phyloP scores from a whole-genome alignment of 306 rosid species.

The Sindora glabra region DNA sequence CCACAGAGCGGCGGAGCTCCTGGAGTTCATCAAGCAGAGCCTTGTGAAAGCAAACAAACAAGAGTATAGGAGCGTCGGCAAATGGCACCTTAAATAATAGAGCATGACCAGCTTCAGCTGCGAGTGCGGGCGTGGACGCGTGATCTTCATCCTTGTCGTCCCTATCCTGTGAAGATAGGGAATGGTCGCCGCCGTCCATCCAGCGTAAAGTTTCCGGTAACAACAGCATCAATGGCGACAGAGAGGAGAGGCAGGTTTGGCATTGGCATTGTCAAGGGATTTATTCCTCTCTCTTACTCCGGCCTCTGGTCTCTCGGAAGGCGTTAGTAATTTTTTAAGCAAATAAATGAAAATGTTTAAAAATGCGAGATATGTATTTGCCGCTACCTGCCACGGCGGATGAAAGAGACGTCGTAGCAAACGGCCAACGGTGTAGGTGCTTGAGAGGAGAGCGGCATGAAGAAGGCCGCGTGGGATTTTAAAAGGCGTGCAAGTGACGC shows the following conservation, averaged over 20 bases:
- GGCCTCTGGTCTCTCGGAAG: not conserved
- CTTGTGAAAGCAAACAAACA: slow-evolving; percentile 62
- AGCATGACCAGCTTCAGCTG: slow-evolving; percentile 9
- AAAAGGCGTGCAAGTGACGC: too few relatives aligned
- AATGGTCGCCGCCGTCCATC: slow-evolving; percentile 55
- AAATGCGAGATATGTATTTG: not conserved
- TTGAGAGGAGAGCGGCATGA: slow-evolving; percentile 37
- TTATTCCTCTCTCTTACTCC: slow-evolving; percentile 15
- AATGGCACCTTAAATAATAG: slow-evolving; percentile 19
- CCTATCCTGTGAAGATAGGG: slow-evolving; percentile 16
- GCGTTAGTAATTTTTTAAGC: not conserved
- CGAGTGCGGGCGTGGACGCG: too few relatives aligned
- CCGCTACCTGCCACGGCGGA: not conserved
- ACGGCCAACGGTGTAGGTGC: slow-evolving; percentile 18
- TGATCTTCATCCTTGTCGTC: slow-evolving; percentile 8
- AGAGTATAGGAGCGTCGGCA: slow-evolving; percentile 51
- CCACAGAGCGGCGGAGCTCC: slow-evolving; percentile 31
- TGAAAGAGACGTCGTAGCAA: slow-evolving; percentile 26
- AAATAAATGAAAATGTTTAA: not conserved
- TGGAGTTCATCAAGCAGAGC: slow-evolving; percentile 67
- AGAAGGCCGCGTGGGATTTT: too few relatives aligned
- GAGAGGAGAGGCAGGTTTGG: slow-evolving; percentile 19
- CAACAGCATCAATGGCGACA: slow-evolving; percentile 50
- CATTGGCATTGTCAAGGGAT: slow-evolving; percentile 14
- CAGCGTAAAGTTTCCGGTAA: slow-evolving; percentile 16